Percentiles rank a stretch among this genome's conserved stretches.
Conservation (phyloP, 306 rosid species). For the Vicia sativa region DNA sequence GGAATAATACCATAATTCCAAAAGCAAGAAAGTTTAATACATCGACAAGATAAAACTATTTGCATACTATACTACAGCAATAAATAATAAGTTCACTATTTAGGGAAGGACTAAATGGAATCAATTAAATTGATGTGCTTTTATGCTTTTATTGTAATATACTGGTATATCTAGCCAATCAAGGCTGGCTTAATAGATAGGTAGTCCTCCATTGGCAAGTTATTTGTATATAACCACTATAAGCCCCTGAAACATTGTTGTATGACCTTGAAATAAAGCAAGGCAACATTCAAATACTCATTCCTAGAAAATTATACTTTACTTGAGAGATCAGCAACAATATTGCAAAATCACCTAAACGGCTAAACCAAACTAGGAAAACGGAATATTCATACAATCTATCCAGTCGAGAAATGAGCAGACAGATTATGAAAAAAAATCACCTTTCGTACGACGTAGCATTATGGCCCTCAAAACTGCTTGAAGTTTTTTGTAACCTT, state of each 20-base stretch:
- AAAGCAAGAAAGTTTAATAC: slow-evolving; percentile 13
- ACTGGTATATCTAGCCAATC: background rate
- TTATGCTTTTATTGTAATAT: slow-evolving; percentile 1
- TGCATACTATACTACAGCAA: background rate
- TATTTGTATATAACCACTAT: background rate
- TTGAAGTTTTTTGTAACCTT: slow-evolving; percentile 98
- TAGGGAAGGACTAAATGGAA: slow-evolving; percentile 12
- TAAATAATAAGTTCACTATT: slow-evolving; percentile 11
- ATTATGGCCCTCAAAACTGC: slow-evolving; percentile 97
- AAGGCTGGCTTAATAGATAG: background rate
- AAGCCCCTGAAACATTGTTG: background rate
- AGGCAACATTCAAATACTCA: too few species aligned
- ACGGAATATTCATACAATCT: background rate
- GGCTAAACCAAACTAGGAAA: slow-evolving; percentile 23
- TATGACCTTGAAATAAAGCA: background rate
- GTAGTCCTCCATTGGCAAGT: background rate
- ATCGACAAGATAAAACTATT: background rate
- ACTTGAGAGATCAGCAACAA: slow-evolving; percentile 23
- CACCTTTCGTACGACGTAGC: slow-evolving; percentile 99
- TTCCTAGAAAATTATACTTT: background rate
- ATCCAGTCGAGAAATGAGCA: slow-evolving; percentile 17
- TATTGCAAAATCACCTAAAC: slow-evolving; percentile 25
- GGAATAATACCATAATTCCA: slow-evolving; percentile 28
- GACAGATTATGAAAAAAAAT: slow-evolving; percentile 26
- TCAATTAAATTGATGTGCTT: background rate